Evolutionary conservation across 768 basidiomycete species (phyloP), one percentile per base, ranked within the genome.

Genomic region (Podaxis carcinomalis): DNA sequence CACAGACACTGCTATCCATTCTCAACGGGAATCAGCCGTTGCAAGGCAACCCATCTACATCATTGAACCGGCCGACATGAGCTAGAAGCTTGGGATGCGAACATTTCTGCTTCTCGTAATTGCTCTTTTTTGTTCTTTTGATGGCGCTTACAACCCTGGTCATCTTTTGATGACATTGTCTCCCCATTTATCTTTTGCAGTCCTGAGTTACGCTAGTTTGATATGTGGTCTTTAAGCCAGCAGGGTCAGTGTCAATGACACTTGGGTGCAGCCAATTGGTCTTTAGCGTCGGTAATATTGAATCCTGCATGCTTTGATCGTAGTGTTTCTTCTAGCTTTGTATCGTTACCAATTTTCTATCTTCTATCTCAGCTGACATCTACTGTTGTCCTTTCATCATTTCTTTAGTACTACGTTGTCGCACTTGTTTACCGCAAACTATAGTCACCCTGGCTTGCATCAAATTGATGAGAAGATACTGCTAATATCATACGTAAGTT

Each of bases 1-100:
- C 70, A 19, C 57, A 65, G 56, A 61, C 68, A 6, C 64, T 74
- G 27, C 55, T 74, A 40, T 72, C 73, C 28, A 69, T 74, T 61
- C 64, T 74, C 21, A 73, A 72, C 46, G 67, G 68, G 47, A 64
- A 64, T 61, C 64, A 62, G 35, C 44, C 52, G 23, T 61, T 55
- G 44, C 59, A 54, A 49, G 32, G 52, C 42, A 61, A 61, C 44
- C 36, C 52, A 28, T 39, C 52, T 7, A 44, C 46, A 47, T 39
- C 59, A 37, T 23, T 32, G 25, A 54, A 47, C 36, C 52, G 21
- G 27, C 44, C 59, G n/a, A 54, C 27, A 49, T 61, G 59, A 61
- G 44, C 32, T 27, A 50, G 59, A 60, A 60, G 51, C 4, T 9
- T 1, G 32, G 32, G 32, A 7, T 32, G 32, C 7, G 32, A 1